phyloP scores from a whole-genome alignment of 495 filamentous ascomycete species.

The Trichocladium uniseriatum region DNA sequence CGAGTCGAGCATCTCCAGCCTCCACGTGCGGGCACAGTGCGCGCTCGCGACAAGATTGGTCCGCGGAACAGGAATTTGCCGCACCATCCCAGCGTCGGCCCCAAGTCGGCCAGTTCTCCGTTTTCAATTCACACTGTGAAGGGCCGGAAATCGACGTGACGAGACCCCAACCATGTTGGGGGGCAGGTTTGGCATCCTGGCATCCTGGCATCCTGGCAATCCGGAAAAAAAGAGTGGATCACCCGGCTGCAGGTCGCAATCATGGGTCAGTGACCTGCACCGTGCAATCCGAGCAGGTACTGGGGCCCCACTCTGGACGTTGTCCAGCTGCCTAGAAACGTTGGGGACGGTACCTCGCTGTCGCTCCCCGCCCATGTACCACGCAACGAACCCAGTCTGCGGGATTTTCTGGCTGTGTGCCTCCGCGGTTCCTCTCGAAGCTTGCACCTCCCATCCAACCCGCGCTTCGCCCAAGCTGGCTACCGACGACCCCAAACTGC shows the following conservation, averaged over 20 bases:
- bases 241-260: constrained; percentile 25
- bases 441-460: not conserved
- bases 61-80: not conserved
- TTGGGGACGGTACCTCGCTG: constrained; percentile 20
- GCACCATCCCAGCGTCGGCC: constrained; percentile 3
- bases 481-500: not conserved
- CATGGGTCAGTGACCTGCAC: constrained; percentile 17
- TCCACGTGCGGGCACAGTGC: constrained; percentile 12
- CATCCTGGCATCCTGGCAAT: not conserved
- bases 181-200: constrained; percentile 8
- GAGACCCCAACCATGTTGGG: constrained; percentile 15
- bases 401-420: constrained; percentile 29
- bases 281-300: constrained; percentile 20
- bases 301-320: constrained; percentile 11
- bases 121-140: constrained; percentile 19
- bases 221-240: constrained; percentile 13
- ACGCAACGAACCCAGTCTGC: constrained; percentile 15
- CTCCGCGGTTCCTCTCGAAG: constrained; percentile 5
- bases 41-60: constrained; percentile 11
- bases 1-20: constrained; percentile 15
- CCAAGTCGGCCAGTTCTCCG: constrained; percentile 14
- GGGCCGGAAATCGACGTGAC: constrained; percentile 16
- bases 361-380: constrained; percentile 20
- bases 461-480: constrained; percentile 1
- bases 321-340: constrained; percentile 5